These are phyloP conservation scores for Xylogone sp. DNA, from an alignment of 2,329 filamentous ascomycete genomes.

Conservation along the genomic window DNA sequence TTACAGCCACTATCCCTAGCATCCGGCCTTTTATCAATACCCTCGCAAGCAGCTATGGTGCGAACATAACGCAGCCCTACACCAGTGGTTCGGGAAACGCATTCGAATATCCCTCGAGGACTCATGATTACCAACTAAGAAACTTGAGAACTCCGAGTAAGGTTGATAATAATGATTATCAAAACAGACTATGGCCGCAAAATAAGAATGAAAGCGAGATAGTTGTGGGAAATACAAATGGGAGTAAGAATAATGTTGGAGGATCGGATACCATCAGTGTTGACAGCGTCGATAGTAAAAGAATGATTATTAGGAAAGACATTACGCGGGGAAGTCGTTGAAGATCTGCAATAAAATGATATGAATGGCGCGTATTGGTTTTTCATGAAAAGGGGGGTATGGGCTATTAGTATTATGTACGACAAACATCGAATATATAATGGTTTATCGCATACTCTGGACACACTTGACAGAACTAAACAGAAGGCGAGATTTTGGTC, in stretches of 20 bases:
- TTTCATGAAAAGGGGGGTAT: too few species aligned
- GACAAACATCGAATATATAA: too few species aligned
- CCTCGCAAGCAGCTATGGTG: slow-evolving; percentile 29
- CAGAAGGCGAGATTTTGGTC: too few species aligned
- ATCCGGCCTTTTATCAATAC: slow-evolving; percentile 40
- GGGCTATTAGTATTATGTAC: too few species aligned
- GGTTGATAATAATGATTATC: slow-evolving; percentile 9
- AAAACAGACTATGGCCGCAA: slow-evolving; percentile 5
- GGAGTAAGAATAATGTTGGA: not conserved
- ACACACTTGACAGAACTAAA: too few species aligned
- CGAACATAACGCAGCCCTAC: slow-evolving; percentile 4
- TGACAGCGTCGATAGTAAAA: slow-evolving; percentile 12
- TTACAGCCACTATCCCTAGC: slow-evolving; percentile 39
- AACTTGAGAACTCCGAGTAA: slow-evolving; percentile 4
- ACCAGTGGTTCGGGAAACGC: slow-evolving; percentile 1
- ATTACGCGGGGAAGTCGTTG: slow-evolving; percentile 15
- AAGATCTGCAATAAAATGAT: too few species aligned
- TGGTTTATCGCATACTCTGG: too few species aligned
- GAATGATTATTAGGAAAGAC: slow-evolving; percentile 17
- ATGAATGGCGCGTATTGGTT: too few species aligned
- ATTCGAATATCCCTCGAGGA: too few species aligned
- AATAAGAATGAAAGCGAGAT: too few species aligned
- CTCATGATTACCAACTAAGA: slow-evolving; percentile 2
- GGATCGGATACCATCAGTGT: slow-evolving; percentile 6
- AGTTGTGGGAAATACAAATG: too few species aligned